Percentiles rank a stretch among this genome's conserved stretches.
These are phyloP conservation scores for Diutina catenulata DNA, from an alignment of 1,139 yeast genomes.

Conservation along the genomic window DNA sequence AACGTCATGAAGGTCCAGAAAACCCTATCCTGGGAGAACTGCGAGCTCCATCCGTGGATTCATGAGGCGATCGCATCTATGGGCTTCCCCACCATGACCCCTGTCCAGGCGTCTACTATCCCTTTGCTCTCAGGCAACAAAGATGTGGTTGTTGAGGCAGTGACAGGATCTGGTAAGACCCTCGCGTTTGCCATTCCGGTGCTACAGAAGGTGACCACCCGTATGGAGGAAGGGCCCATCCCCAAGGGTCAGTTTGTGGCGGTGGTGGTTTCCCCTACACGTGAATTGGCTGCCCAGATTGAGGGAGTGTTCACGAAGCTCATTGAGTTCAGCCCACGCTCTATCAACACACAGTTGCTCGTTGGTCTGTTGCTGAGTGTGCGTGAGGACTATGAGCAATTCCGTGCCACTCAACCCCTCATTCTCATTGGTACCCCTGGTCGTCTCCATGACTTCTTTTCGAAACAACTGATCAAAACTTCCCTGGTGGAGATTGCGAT, in stretches of 20 bases:
- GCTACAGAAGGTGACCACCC: slow-evolving; percentile 44
- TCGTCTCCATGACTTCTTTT: slow-evolving; percentile 63
- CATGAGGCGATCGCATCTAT: slow-evolving; percentile 56
- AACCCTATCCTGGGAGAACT: too few species aligned
- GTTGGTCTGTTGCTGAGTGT: slow-evolving; percentile 71
- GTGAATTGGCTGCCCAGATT: slow-evolving; percentile 85
- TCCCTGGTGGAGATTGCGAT: slow-evolving; percentile 61
- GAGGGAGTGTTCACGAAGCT: slow-evolving; percentile 52
- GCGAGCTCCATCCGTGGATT: slow-evolving; percentile 32
- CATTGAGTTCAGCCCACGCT: slow-evolving; percentile 48
- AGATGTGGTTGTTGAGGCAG: slow-evolving; percentile 94
- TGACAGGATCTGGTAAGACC: slow-evolving; percentile 95
- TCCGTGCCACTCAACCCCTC: slow-evolving; percentile 46
- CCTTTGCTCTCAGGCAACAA: slow-evolving; percentile 82
- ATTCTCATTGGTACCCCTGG: slow-evolving; percentile 92
- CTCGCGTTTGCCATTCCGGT: slow-evolving; percentile 79
- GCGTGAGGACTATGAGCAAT: slow-evolving; percentile 61
- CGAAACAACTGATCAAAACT: slow-evolving; percentile 37
- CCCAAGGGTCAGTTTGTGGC: slow-evolving; percentile 58
- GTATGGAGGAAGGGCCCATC: slow-evolving; percentile 17
- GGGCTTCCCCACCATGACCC: slow-evolving; percentile 83
- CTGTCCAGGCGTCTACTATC: slow-evolving; percentile 93
- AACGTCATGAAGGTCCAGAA: too few species aligned
- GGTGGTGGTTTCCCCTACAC: slow-evolving; percentile 74
- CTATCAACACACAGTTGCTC: slow-evolving; percentile 55